Base-by-base conservation (phyloP, 2,329 filamentous ascomycete genomes). In the Diaporthe ampelina region DNA sequence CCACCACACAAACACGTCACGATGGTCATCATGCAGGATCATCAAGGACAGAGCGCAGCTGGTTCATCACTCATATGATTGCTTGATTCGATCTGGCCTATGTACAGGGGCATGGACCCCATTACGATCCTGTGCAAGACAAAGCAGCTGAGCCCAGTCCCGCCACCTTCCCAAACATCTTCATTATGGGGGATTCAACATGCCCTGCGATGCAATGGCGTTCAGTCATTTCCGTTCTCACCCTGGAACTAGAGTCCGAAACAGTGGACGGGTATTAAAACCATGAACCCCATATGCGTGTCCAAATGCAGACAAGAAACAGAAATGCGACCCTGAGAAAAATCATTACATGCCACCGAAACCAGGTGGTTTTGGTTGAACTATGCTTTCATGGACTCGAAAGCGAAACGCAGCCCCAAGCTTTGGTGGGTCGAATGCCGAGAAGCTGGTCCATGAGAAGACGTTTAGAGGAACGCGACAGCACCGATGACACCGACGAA, bases 401-500 rank as follows among this genome's bases (percentile, higher is more conserved):
- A 54, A 40, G 54, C 52, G n/a, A 45, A 24, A 48, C 4, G 59
- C 54, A 50, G 35, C n/a, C 21, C 35, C 19, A 58, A 52, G 21
- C 21, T 67, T 32, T 24, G 67, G 29, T 29, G 3, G 52, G 67
- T 57, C 40, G 50, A 45, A 57, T 35, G 50, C 67, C 4, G 11
- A 24, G 43, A 17, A 24, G 35, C 26, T 19, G 43, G 11, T 8
- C n/a, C 1, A 11, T 4, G 37, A 17, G 9, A 2, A 10, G 17
- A 29, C 54, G 29, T 76, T 82, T 82, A 86, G 79, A 85, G 76
- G 75, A 81, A 80, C 65, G 82, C 77, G 52, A 83, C 78, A 11
- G 81, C 82, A 19, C 81, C 81, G 35, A 83, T 71, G 58, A 84
- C 61, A 26, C 81, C 82, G 29, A 84, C 56, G 54, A 81, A 77